Conservation (phyloP, 2,329 filamentous ascomycete genomes). For the Aspergillus terreus region DNA sequence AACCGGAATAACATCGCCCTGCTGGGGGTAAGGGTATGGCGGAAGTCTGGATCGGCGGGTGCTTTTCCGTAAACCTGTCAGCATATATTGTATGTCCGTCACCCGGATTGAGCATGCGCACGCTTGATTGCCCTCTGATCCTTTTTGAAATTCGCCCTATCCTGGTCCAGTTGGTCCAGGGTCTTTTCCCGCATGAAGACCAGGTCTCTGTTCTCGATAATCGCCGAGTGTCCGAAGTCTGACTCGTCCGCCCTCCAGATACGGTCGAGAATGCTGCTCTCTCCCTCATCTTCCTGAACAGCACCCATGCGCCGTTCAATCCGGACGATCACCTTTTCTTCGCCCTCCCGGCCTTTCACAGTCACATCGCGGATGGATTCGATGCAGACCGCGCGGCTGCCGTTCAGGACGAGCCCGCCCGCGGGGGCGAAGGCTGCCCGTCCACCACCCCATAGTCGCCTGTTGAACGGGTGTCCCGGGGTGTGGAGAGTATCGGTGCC, state of each 20-base stretch:
- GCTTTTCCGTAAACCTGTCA: slow-evolving; percentile 34
- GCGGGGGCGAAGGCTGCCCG: slow-evolving; percentile 53
- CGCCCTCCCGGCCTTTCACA: slow-evolving; percentile 49
- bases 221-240: slow-evolving; percentile 39
- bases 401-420: slow-evolving; percentile 27
- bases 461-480: slow-evolving; percentile 67
- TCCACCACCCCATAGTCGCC: slow-evolving; percentile 88
- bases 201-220: slow-evolving; percentile 59
- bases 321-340: slow-evolving; percentile 58
- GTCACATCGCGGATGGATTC: slow-evolving; percentile 48
- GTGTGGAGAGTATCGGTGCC: slow-evolving; percentile 79
- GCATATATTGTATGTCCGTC: slow-evolving; percentile 3
- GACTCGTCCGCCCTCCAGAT: slow-evolving; percentile 44
- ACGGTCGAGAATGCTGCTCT: slow-evolving; percentile 34
- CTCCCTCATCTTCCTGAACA: slow-evolving; percentile 34
- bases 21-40: slow-evolving; percentile 62
- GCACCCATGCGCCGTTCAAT: slow-evolving; percentile 53
- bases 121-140: slow-evolving; percentile 30
- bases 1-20: slow-evolving; percentile 78
- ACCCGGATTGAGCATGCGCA: slow-evolving; percentile 23
- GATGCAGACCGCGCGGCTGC: slow-evolving; percentile 39
- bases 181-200: slow-evolving; percentile 59
- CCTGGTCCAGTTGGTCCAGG: slow-evolving; percentile 29
- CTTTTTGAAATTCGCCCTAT: slow-evolving; percentile 21
- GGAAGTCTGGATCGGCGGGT: slow-evolving; percentile 51